phyloP scores from a whole-genome alignment of 495 filamentous ascomycete genomes.

The Oidiodendron maius region DNA sequence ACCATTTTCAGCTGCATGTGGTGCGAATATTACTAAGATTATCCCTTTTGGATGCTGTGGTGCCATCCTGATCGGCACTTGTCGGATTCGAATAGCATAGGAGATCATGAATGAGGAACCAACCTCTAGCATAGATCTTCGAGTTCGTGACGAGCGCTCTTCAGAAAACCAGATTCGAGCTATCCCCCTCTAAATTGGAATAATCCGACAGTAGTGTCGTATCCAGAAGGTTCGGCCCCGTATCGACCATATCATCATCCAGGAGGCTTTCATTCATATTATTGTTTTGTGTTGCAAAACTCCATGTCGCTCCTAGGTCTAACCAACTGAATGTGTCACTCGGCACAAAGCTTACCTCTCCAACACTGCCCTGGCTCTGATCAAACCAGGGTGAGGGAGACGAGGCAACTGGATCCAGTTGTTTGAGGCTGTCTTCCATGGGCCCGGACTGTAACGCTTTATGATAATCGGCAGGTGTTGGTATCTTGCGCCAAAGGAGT shows the following conservation, averaged over 20 bases:
- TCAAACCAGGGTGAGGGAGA: background rate
- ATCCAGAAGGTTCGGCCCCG: slow-evolving; percentile 21
- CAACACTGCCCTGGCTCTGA: background rate
- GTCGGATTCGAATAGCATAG: no score
- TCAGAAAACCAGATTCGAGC: slow-evolving; percentile 21
- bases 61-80: no score
- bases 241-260: slow-evolving; percentile 7
- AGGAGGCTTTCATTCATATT: slow-evolving; percentile 10
- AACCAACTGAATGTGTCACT: slow-evolving; percentile 20
- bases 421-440: background rate
- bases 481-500: slow-evolving; percentile 22
- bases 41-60: no score
- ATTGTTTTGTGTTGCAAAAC: slow-evolving; percentile 23
- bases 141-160: no score
- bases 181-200: slow-evolving; percentile 17
- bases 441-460: background rate
- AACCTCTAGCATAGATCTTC: no score
- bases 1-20: no score
- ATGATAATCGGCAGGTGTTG: slow-evolving; percentile 1
- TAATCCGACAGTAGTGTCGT: slow-evolving; percentile 21
- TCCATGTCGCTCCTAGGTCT: slow-evolving; percentile 22
- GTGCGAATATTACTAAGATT: no score
- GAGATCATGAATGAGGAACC: no score
- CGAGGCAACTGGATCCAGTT: background rate
- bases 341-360: background rate